phyloP scores from a whole-genome alignment of 1,139 yeast species.

The Saccharomyces hybrid region DNA sequence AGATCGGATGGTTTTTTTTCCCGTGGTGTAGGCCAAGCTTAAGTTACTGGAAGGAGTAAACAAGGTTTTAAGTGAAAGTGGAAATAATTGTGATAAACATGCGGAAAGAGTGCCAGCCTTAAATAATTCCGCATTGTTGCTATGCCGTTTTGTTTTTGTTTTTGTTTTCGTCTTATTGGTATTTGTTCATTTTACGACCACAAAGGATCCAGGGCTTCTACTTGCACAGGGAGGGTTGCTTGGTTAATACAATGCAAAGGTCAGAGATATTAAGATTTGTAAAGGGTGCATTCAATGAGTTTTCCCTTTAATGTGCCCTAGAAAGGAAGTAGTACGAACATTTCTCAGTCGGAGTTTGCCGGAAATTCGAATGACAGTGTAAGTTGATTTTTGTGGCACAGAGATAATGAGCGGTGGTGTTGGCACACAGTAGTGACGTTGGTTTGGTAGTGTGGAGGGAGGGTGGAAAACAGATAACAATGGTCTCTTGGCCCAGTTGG shows the following conservation, averaged over 20 bases:
- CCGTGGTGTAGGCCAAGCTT: background rate
- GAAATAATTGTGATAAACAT: background rate
- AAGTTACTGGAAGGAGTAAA: background rate
- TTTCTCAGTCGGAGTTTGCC: background rate
- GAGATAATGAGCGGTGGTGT: background rate
- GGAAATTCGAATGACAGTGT: background rate
- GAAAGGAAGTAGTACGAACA: background rate
- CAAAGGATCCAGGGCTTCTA: background rate
- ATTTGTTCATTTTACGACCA: background rate
- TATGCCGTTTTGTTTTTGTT: background rate
- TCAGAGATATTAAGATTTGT: background rate
- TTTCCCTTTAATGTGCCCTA: background rate
- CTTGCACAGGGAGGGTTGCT: background rate
- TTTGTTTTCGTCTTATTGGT: background rate
- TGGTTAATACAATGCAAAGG: background rate
- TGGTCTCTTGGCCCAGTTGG: constrained; percentile 33
- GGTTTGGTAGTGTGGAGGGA: background rate
- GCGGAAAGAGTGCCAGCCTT: background rate
- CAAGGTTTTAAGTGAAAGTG: background rate
- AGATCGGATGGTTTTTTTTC: background rate
- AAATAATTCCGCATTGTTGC: background rate
- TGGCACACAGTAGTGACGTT: no score
- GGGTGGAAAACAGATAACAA: background rate
- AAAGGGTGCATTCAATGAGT: background rate
- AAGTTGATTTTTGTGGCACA: background rate